phyloP scores from a whole-genome alignment of 2,329 filamentous ascomycete genomes.

The Colletotrichum sp. region DNA sequence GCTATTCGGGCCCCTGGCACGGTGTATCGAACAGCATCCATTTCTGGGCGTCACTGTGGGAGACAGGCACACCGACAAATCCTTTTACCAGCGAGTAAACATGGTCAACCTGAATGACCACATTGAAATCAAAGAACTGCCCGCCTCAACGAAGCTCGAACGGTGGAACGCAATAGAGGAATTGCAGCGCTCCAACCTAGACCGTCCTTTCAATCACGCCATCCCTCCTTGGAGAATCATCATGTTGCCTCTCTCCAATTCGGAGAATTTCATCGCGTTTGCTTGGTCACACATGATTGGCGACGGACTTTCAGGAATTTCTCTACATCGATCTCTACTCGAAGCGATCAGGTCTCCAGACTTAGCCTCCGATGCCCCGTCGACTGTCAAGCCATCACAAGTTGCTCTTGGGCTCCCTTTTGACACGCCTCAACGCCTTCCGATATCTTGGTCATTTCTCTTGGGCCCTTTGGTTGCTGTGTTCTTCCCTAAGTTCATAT shows the following conservation, averaged over 20 bases:
- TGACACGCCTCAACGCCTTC: constrained; percentile 40
- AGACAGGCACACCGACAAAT: constrained; percentile 38
- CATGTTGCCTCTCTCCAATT: constrained; percentile 31
- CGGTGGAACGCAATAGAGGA: constrained; percentile 24
- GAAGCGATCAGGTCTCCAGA: constrained; percentile 15
- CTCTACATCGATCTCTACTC: constrained; percentile 47
- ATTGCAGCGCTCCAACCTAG: constrained; percentile 33
- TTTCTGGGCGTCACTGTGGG: constrained; percentile 40
- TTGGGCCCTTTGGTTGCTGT: constrained; percentile 41
- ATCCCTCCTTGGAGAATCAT: constrained; percentile 49
- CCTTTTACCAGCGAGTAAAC: constrained; percentile 33
- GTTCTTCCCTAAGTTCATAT: constrained; percentile 39
- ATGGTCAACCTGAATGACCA: constrained; percentile 43
- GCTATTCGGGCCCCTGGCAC: constrained; percentile 35
- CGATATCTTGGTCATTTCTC: constrained; percentile 49
- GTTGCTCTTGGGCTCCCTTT: constrained; percentile 37
- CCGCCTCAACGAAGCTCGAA: background rate
- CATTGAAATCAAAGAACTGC: constrained; percentile 31
- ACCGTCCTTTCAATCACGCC: constrained; percentile 31
- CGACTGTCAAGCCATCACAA: constrained; percentile 12
- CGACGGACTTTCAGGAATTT: constrained; percentile 45
- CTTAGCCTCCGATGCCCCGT: background rate
- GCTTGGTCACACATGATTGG: constrained; percentile 47
- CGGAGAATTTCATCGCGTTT: constrained; percentile 40
- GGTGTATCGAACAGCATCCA: constrained; percentile 42